These are phyloP conservation scores for Triticum dicoccoides DNA, from an alignment of 176 grass and related monocot species.

Conservation along the genomic window DNA sequence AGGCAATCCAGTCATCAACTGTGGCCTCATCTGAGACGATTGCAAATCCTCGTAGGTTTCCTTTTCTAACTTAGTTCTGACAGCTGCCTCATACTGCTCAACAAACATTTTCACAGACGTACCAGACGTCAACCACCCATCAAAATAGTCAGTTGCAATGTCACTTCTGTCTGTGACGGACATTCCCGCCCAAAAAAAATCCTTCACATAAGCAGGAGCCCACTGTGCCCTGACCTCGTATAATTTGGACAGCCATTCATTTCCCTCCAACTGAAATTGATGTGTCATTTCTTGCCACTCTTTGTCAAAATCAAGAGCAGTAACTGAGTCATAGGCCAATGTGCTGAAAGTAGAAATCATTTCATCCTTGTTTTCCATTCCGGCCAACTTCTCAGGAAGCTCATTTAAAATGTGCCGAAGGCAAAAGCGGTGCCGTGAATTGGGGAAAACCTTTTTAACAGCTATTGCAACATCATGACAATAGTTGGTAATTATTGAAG, in stretches of 20 bases:
- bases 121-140: constrained; percentile 54
- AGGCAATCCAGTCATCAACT: constrained; percentile 49
- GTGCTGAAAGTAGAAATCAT: constrained; percentile 53
- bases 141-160: constrained; percentile 58
- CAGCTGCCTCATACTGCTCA: constrained; percentile 51
- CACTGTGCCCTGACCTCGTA: constrained; percentile 61
- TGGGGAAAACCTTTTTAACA: constrained; percentile 67
- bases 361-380: constrained; percentile 52
- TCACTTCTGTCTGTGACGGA: constrained; percentile 65
- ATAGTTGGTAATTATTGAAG: constrained; percentile 69
- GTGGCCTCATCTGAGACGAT: constrained; percentile 62
- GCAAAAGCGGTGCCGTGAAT: constrained; percentile 71
- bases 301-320: constrained; percentile 62
- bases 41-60: constrained; percentile 64
- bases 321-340: constrained; percentile 65
- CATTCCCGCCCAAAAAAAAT: constrained; percentile 80
- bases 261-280: constrained; percentile 51
- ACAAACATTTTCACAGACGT: constrained; percentile 77
- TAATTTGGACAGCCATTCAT: constrained; percentile 69
- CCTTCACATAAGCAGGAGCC: constrained; percentile 74
- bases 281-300: constrained; percentile 69
- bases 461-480: constrained; percentile 63
- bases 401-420: constrained; percentile 63
- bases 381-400: constrained; percentile 60
- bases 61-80: constrained; percentile 65